A percentile compares a stretch with the other conserved stretches of the same genome.
phyloP scores from a whole-genome alignment of 2,329 filamentous ascomycete species.

The Apiospora pterosperma region DNA sequence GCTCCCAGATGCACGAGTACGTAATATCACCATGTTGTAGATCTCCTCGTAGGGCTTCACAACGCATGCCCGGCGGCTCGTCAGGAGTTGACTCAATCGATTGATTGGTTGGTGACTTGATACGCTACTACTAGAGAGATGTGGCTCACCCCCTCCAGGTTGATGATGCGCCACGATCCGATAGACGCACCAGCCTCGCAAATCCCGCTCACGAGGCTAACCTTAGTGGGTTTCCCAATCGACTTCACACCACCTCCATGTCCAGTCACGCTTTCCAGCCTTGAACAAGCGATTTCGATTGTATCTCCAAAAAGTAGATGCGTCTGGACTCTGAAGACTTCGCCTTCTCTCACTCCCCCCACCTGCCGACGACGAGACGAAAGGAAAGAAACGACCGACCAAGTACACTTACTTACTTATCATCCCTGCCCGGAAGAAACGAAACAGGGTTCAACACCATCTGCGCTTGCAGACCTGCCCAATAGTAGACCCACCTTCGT shows the following conservation, averaged over 20 bases:
- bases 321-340: not conserved
- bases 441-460: not conserved
- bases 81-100: not conserved
- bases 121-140: not conserved
- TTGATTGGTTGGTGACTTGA: not conserved
- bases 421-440: not conserved
- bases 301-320: not conserved
- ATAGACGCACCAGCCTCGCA: not conserved
- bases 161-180: no score
- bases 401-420: not conserved
- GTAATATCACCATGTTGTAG: no score
- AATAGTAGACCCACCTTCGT: not conserved
- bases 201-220: not conserved
- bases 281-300: not conserved
- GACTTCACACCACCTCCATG: not conserved
- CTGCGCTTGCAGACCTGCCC: not conserved
- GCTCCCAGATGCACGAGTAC: not conserved
- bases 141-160: not conserved
- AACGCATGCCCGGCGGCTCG: not conserved
- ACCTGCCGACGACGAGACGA: not conserved
- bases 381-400: not conserved
- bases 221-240: not conserved
- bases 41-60: not conserved
- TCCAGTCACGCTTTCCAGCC: not conserved
- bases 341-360: not conserved